Evolutionary conservation across 768 basidiomycete genomes (phyloP), one percentile per base, ranked within the genome.

Genomic region (Boletus sp.): DNA sequence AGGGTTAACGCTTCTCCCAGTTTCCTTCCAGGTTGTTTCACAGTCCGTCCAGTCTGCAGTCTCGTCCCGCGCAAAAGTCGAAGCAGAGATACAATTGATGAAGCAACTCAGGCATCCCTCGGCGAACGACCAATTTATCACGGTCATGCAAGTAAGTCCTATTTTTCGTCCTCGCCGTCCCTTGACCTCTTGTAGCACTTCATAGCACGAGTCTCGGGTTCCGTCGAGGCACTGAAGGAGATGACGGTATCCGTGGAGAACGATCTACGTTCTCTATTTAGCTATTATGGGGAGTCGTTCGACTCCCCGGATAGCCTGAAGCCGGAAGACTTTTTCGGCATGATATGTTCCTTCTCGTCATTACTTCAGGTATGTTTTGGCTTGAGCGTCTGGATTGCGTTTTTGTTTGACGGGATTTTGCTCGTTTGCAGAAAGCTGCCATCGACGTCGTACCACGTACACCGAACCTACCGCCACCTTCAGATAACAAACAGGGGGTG

Each of bases 241-340:
- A 81, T 90, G 79, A 78, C 79, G 3, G 55, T 54, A 2, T 69
- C 78, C 3, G 70, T 96, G 19, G 81, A 85, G 21, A 68, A 62
- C 5, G 89, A 93, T 52, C 70, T 95, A 5, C 73, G 72, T 21
- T 77, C 77, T 4, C 57, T 93, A 25, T 72, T 90, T 7, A 54
- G 62, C 1, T 97, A 88, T 73, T 96, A 86, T 64, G 93, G 93
- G 6, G 92, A 96, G 66, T 77, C 77, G 50, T 80, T 83, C 2
- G 80, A 84, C 47, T 74, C 81, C 0, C 75, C 82, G 0, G 83
- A 90, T 15, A 75, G 83, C 1, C 78, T 79, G 3, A 91, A 87
- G 63, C 82, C 88, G 0, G 94, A 95, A 66, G 88, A 90, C 57
- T 84, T 97, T 65, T 95, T 97, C 62, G 81, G 79, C 0, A 71